phyloP scores from a whole-genome alignment of 192 early-diverging fungal species.

The Martensiomyces pterosporus region DNA sequence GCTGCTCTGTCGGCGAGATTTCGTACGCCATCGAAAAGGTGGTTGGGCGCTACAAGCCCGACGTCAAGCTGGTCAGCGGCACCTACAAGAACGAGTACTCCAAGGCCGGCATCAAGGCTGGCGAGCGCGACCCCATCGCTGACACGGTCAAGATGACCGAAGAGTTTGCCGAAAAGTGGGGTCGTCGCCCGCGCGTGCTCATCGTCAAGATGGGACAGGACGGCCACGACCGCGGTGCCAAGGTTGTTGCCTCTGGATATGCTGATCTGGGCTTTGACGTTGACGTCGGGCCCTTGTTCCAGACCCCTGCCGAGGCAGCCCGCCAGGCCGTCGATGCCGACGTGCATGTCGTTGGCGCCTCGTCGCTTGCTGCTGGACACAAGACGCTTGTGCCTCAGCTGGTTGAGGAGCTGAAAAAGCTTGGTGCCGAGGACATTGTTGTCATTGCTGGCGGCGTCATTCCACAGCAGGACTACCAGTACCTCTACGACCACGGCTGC shows the following conservation, averaged over 20 bases:
- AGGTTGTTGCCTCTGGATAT: slow-evolving; percentile 87
- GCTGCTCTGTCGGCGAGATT: slow-evolving; percentile 86
- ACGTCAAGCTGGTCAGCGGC: slow-evolving; percentile 75
- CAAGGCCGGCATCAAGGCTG: slow-evolving; percentile 21
- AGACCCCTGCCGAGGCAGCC: slow-evolving; percentile 85
- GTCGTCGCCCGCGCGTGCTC: slow-evolving; percentile 82
- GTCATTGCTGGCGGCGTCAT: slow-evolving; percentile 85
- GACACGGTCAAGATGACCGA: slow-evolving; percentile 62
- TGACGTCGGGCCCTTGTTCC: slow-evolving; percentile 83
- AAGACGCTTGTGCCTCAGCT: slow-evolving; percentile 81
- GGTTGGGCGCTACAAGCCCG: slow-evolving; percentile 79
- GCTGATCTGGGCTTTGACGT: slow-evolving; percentile 91
- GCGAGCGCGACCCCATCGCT: slow-evolving; percentile 53
- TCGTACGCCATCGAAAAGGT: slow-evolving; percentile 75
- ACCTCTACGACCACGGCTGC: slow-evolving; percentile 75
- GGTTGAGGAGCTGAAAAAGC: slow-evolving; percentile 68
- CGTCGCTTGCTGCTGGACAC: slow-evolving; percentile 86
- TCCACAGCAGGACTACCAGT: slow-evolving; percentile 83
- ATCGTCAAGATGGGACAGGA: slow-evolving; percentile 95
- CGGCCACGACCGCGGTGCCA: slow-evolving; percentile 90
- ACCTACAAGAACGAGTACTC: slow-evolving; percentile 84
- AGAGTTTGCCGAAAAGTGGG: slow-evolving; percentile 64
- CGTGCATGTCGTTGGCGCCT: slow-evolving; percentile 83
- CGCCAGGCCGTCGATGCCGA: slow-evolving; percentile 87
- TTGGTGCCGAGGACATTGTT: slow-evolving; percentile 68